Evolutionary conservation across 441 rosid species (phyloP).

Genomic region (Erodium chrysanthum): DNA sequence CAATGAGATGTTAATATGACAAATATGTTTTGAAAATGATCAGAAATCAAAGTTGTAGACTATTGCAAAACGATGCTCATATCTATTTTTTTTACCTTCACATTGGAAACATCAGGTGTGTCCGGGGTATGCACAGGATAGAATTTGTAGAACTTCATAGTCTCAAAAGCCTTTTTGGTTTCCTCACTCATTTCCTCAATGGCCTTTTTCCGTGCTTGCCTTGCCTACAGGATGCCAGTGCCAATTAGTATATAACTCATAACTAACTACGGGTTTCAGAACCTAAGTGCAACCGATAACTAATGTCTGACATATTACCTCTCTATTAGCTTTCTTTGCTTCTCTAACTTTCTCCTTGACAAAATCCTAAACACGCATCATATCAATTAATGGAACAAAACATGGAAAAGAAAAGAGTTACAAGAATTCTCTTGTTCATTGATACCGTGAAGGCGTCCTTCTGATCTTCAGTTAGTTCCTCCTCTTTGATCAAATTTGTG

Average conservation of each 20-base stretch:
- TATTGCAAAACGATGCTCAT: background rate
- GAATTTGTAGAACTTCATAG: slow-evolving; percentile 73
- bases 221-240: slow-evolving; percentile 34
- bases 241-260: background rate
- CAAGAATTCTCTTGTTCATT: slow-evolving; percentile 5
- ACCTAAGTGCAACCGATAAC: background rate
- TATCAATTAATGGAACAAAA: slow-evolving; percentile 1
- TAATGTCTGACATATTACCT: slow-evolving; percentile 33
- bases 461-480: slow-evolving; percentile 59
- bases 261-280: background rate
- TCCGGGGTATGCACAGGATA: slow-evolving; percentile 62
- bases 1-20: too few species aligned
- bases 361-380: slow-evolving; percentile 43
- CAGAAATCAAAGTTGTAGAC: too few species aligned
- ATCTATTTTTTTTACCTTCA: slow-evolving; percentile 33
- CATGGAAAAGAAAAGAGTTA: background rate
- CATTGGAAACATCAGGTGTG: slow-evolving; percentile 57
- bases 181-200: slow-evolving; percentile 61
- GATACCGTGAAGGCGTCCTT: slow-evolving; percentile 72
- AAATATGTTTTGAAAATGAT: too few species aligned
- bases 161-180: slow-evolving; percentile 43
- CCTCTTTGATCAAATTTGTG: slow-evolving; percentile 49
- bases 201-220: slow-evolving; percentile 59
- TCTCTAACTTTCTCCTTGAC: slow-evolving; percentile 71
- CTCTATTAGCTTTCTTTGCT: slow-evolving; percentile 74